These are phyloP conservation scores for Cocos nucifera DNA, from an alignment of 176 grass and related monocot genomes.

Conservation along the genomic window DNA sequence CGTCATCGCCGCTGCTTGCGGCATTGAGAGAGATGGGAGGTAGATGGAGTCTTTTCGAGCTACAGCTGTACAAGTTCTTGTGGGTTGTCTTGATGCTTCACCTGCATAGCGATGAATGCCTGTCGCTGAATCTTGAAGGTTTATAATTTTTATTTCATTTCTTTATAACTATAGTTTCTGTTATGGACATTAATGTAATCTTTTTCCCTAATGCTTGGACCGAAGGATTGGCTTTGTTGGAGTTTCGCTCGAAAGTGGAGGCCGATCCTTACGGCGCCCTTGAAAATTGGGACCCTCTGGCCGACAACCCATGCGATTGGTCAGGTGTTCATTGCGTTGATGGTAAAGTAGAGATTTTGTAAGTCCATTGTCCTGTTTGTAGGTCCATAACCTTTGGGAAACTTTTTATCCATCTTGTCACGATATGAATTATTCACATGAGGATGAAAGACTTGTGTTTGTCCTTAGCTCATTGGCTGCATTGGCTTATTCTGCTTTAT, in stretches of 20 bases:
- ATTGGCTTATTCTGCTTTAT: no score
- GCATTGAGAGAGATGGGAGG: neutral
- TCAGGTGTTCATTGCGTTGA: slow-evolving; percentile 58
- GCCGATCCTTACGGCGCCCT: slow-evolving; percentile 62
- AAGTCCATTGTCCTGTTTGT: slow-evolving; percentile 28
- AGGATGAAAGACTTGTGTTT: no score
- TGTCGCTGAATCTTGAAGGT: slow-evolving; percentile 8
- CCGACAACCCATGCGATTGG: slow-evolving; percentile 52
- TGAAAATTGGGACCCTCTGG: slow-evolving; percentile 57
- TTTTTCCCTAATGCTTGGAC: neutral
- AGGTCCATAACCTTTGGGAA: no score
- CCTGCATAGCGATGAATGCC: neutral
- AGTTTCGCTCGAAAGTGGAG: slow-evolving; percentile 56
- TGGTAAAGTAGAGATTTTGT: slow-evolving; percentile 75
- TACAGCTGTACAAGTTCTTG: neutral
- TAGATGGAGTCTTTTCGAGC: no score
- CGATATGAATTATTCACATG: no score
- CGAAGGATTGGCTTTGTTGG: slow-evolving; percentile 66
- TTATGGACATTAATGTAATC: no score
- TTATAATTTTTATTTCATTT: neutral
- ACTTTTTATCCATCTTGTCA: no score
- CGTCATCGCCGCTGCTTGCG: neutral
- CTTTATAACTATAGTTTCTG: no score
- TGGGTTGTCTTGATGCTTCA: neutral
- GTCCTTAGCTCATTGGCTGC: no score